Conservation (phyloP, 2,329 filamentous ascomycete genomes). For the Aspergillus novofumigatus region DNA sequence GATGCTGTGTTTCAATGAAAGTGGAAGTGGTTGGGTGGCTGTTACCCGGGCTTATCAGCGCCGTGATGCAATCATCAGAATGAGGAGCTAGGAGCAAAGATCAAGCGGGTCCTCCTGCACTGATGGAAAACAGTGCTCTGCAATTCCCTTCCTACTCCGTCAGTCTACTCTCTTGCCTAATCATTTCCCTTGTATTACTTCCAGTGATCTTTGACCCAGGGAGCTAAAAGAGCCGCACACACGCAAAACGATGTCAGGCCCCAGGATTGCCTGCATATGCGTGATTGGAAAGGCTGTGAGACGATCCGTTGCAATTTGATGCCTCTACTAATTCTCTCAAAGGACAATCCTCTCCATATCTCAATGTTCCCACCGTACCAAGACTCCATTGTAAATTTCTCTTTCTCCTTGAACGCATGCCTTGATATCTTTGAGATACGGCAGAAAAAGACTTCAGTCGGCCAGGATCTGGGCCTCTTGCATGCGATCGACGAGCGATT, state of each 20-base stretch:
- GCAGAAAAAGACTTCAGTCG: conserved; percentile 65
- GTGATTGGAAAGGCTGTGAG: conserved; percentile 88
- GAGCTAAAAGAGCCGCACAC: not conserved
- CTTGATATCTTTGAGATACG: conserved; percentile 93
- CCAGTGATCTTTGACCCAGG: not conserved
- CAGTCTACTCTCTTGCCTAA: not conserved
- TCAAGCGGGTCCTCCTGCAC: not conserved
- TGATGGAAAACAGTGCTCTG: not conserved
- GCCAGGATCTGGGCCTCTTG: conserved; percentile 84
- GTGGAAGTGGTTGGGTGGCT: too few species aligned
- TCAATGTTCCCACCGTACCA: conserved; percentile 78
- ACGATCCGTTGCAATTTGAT: not conserved
- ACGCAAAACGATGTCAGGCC: conserved; percentile 44
- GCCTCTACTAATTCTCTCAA: conserved; percentile 10
- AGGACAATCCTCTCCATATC: conserved; percentile 97
- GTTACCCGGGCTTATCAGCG: too few species aligned
- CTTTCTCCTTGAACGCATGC: conserved; percentile 82
- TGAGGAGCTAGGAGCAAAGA: too few species aligned
- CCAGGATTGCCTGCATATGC: conserved; percentile 88
- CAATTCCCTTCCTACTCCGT: not conserved
- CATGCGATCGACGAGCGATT: conserved; percentile 92
- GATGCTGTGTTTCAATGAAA: too few species aligned
- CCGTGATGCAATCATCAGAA: too few species aligned
- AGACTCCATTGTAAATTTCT: conserved; percentile 69
- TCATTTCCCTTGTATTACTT: not conserved